Conservation (phyloP, 805 yeast species). For the Saccharomyces eubayanus region DNA sequence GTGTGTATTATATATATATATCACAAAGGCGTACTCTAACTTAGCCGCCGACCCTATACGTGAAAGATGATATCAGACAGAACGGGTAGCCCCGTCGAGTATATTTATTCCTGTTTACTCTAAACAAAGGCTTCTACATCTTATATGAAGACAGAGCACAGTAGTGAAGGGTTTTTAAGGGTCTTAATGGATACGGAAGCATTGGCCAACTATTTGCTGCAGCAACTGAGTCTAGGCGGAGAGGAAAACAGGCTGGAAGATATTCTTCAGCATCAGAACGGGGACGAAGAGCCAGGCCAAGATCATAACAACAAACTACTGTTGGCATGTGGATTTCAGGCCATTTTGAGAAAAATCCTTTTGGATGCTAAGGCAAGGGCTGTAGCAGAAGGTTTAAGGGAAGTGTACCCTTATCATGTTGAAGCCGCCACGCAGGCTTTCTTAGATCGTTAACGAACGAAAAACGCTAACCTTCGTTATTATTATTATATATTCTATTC, state of each 20-base stretch:
- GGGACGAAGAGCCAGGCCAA: background rate
- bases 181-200: background rate
- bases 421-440: constrained; percentile 28
- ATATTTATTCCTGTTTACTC: background rate
- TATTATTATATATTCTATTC: background rate
- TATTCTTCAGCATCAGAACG: background rate
- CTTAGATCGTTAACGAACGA: constrained; percentile 2
- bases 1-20: background rate
- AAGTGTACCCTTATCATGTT: constrained; percentile 36
- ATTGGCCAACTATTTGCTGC: background rate
- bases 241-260: background rate
- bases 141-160: background rate
- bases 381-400: constrained; percentile 35
- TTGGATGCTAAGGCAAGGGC: constrained; percentile 35
- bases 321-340: constrained; percentile 12
- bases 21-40: background rate
- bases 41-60: background rate
- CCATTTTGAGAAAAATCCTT: constrained; percentile 21
- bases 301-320: constrained; percentile 1
- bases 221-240: background rate
- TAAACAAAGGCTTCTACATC: background rate
- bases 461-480: background rate
- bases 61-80: background rate
- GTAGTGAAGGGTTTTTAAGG: background rate
- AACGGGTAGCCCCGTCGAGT: background rate